phyloP scores from a whole-genome alignment of 805 yeast genomes.

The Saccharomycopsis javanensis region DNA sequence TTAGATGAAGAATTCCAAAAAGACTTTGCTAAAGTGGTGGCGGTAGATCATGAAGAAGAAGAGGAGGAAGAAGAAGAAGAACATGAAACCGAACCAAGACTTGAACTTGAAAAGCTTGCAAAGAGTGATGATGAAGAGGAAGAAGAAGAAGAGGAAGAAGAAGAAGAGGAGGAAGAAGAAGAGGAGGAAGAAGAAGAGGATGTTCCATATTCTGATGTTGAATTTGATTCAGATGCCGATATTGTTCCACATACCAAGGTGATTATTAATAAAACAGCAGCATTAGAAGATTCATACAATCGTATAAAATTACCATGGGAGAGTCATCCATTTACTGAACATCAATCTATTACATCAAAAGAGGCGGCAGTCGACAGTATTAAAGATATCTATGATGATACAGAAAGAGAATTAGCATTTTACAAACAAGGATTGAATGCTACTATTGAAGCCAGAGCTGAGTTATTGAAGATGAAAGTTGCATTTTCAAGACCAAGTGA shows the following conservation, averaged over 20 bases:
- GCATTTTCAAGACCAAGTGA: slow-evolving; percentile 91
- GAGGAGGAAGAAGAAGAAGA: slow-evolving; percentile 37
- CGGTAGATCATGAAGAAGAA: slow-evolving; percentile 24
- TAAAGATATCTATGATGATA: slow-evolving; percentile 88
- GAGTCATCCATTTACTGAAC: slow-evolving; percentile 71
- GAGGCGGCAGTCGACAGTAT: slow-evolving; percentile 54
- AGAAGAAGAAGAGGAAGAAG: slow-evolving; percentile 31
- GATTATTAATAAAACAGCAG: slow-evolving; percentile 81
- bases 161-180: slow-evolving; percentile 30
- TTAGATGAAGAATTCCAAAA: slow-evolving; percentile 27
- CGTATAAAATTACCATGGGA: slow-evolving; percentile 52
- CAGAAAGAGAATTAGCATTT: slow-evolving; percentile 90
- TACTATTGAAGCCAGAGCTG: slow-evolving; percentile 59
- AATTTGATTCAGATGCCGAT: slow-evolving; percentile 89
- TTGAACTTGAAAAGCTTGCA: slow-evolving; percentile 46
- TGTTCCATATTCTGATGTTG: slow-evolving; percentile 82
- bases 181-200: slow-evolving; percentile 65
- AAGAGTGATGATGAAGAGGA: slow-evolving; percentile 38
- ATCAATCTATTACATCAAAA: slow-evolving; percentile 59
- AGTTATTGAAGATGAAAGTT: slow-evolving; percentile 57
- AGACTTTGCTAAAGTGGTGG: slow-evolving; percentile 22
- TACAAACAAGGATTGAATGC: slow-evolving; percentile 91
- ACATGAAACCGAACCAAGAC: slow-evolving; percentile 34
- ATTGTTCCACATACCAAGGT: slow-evolving; percentile 85
- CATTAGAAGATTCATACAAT: slow-evolving; percentile 59